Conservation (phyloP, 2,329 filamentous ascomycete species). For the Talaromyces piceae region DNA sequence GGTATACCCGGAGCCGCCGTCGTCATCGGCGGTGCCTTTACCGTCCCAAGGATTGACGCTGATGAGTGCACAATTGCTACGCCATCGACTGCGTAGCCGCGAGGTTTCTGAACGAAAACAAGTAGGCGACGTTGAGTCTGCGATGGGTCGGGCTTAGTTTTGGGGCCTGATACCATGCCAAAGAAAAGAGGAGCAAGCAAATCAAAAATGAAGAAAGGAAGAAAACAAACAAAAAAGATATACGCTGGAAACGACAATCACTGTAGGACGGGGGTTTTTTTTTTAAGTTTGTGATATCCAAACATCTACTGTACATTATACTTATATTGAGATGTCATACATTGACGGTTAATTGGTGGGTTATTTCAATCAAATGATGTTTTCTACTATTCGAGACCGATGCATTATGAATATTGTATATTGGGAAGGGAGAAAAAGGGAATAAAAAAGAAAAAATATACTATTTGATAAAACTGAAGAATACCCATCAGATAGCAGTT, state of each 20-base stretch:
- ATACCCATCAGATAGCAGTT: conserved; percentile 40
- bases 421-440: too few species aligned
- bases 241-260: too few species aligned
- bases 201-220: background rate
- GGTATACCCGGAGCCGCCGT: conserved; percentile 27
- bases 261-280: too few species aligned
- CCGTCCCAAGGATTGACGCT: conserved; percentile 46
- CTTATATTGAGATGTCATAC: background rate
- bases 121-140: conserved; percentile 70
- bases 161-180: too few species aligned
- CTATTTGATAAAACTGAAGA: background rate
- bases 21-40: conserved; percentile 12
- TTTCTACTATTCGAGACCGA: too few species aligned
- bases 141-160: background rate
- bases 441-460: too few species aligned
- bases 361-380: too few species aligned
- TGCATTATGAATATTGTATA: too few species aligned
- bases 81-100: conserved; percentile 61
- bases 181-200: too few species aligned
- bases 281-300: background rate
- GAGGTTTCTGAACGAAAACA: conserved; percentile 84
- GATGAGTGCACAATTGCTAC: conserved; percentile 50
- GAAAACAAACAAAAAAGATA: too few species aligned
- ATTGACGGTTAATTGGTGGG: background rate
- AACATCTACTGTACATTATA: background rate